A percentile compares a stretch with the other conserved stretches of the same genome.
Evolutionary conservation across 768 basidiomycete genomes (phyloP).

Genomic region (Lentinus brumalis): DNA sequence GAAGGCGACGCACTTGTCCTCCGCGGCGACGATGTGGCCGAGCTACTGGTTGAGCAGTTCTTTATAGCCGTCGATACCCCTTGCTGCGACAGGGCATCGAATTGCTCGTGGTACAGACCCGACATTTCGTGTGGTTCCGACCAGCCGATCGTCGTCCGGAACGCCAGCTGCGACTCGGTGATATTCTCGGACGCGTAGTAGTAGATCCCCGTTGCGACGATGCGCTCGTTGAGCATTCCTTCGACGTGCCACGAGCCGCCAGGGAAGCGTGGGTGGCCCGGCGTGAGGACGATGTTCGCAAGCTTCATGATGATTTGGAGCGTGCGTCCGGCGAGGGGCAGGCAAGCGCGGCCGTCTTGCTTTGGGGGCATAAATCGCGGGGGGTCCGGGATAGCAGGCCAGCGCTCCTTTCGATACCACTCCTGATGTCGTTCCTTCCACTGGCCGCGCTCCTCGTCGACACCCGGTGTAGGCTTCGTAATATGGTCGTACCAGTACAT

Average conservation of each 20-base stretch:
- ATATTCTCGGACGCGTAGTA: conserved; percentile 38
- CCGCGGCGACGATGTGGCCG: conserved; percentile 32
- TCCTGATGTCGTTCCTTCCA: not conserved
- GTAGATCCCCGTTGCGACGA: conserved; percentile 20
- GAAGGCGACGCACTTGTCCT: conserved; percentile 37
- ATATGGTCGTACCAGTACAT: conserved; percentile 10
- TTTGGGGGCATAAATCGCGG: conserved; percentile 6
- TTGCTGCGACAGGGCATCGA: not conserved
- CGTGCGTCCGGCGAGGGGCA: not conserved
- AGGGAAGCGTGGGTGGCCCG: conserved; percentile 29
- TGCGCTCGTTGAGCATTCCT: conserved; percentile 19
- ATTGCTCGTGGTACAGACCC: conserved; percentile 4
- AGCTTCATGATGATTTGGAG: conserved; percentile 45
- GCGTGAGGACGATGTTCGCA: conserved; percentile 36
- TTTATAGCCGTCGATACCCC: conserved; percentile 5
- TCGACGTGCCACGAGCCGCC: conserved; percentile 40
- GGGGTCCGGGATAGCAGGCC: conserved; percentile 23
- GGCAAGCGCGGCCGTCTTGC: not conserved
- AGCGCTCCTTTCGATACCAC: not conserved
- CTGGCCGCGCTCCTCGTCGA: not conserved
- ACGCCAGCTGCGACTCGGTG: conserved; percentile 33
- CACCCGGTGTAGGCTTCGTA: not conserved
- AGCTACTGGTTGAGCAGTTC: conserved; percentile 24
- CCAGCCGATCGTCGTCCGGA: conserved; percentile 30
- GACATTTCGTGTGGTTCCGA: not conserved